Conservation (phyloP, 768 basidiomycete genomes). For the Fomitopsis pulvina region DNA sequence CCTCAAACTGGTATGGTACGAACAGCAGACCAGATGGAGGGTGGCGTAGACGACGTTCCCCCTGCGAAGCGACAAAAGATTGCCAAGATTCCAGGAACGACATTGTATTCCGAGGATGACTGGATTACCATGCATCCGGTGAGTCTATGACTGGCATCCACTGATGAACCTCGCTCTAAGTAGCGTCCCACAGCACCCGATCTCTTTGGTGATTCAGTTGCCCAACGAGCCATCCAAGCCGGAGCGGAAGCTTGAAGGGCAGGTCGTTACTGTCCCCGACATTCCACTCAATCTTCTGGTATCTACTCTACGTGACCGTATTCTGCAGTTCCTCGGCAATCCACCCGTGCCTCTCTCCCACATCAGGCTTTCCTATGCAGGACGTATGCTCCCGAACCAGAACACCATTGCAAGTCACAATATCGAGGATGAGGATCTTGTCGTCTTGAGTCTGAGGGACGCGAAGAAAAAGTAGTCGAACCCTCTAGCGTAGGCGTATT, state of each 20-base stretch:
- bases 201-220: conserved; percentile 79
- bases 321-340: conserved; percentile 72
- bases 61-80: conserved; percentile 86
- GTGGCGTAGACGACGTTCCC: conserved; percentile 52
- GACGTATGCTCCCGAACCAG: conserved; percentile 84
- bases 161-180: neutral
- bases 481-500: neutral
- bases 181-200: conserved; percentile 54
- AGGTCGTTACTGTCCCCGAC: conserved; percentile 69
- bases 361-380: conserved; percentile 71
- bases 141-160: conserved; percentile 18
- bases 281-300: conserved; percentile 80
- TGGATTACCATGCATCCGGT: conserved; percentile 90
- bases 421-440: conserved; percentile 82
- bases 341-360: conserved; percentile 65
- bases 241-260: conserved; percentile 90
- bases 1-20: conserved; percentile 69
- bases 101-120: conserved; percentile 79
- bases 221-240: conserved; percentile 78
- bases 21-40: conserved; percentile 78
- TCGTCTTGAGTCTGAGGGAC: conserved; percentile 73
- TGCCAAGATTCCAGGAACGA: conserved; percentile 79
- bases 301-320: conserved; percentile 85
- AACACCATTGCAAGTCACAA: conserved; percentile 84
- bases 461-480: conserved; percentile 53